These are phyloP conservation scores for Irpex rosettiformis DNA, from an alignment of 1,284 basidiomycete species.

Conservation along the genomic window DNA sequence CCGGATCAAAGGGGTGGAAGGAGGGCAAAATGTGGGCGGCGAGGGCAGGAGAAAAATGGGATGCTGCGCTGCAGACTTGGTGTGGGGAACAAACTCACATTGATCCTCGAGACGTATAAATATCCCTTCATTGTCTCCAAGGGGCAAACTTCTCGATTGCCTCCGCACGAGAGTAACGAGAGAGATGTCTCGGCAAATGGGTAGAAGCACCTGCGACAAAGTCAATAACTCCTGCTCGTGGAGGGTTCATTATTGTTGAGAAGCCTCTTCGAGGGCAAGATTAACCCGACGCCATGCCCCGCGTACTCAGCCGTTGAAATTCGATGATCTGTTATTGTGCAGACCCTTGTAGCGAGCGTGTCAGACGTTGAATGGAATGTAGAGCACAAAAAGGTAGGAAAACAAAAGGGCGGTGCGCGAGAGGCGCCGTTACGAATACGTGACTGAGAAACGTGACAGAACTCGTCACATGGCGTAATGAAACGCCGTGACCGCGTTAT, in stretches of 20 bases:
- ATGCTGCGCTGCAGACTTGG: conserved; percentile 3
- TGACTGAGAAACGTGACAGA: not conserved
- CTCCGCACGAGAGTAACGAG: not conserved
- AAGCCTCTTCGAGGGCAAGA: not conserved
- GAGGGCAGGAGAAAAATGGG: not conserved
- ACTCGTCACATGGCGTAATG: too few relatives aligned
- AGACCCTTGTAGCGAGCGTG: not conserved
- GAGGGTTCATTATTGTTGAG: not conserved
- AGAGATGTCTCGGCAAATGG: not conserved
- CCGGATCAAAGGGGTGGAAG: not conserved
- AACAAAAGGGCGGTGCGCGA: not conserved
- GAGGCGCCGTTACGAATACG: not conserved
- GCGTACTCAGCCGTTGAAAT: not conserved
- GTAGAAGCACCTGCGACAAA: not conserved
- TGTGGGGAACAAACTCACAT: not conserved
- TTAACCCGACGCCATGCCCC: not conserved
- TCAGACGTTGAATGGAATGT: not conserved
- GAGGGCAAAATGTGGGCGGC: not conserved
- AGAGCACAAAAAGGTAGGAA: conserved; percentile 2
- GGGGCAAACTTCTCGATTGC: not conserved
- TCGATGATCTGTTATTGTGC: not conserved
- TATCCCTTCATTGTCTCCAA: not conserved
- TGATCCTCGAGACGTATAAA: not conserved
- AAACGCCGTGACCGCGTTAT: conserved; percentile 8
- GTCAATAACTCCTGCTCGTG: not conserved